phyloP scores from a whole-genome alignment of 2,329 filamentous ascomycete species.

The Phyllosticta citriasiana region DNA sequence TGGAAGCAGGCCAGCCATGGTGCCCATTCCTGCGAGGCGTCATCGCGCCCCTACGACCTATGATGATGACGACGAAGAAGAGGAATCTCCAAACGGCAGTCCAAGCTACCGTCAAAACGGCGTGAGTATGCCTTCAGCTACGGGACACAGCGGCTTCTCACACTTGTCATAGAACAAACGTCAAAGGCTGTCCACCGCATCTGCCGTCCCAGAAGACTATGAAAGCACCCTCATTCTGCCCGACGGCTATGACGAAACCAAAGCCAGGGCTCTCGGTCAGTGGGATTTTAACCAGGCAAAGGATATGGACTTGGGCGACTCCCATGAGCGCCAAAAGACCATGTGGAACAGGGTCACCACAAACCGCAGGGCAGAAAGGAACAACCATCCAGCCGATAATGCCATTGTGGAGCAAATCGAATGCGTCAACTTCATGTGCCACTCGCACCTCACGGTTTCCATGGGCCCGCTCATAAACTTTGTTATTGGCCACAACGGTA shows the following conservation, averaged over 20 bases:
- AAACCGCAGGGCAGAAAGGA: slow-evolving; percentile 15
- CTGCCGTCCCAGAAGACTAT: neutral
- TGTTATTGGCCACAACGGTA: slow-evolving; percentile 94
- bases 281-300: neutral
- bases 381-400: slow-evolving; percentile 65
- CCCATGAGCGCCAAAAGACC: neutral
- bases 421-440: slow-evolving; percentile 95
- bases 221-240: neutral
- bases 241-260: neutral
- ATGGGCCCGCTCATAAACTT: slow-evolving; percentile 97
- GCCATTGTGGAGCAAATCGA: slow-evolving; percentile 82
- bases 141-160: neutral
- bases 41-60: neutral
- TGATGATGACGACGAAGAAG: neutral
- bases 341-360: neutral
- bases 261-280: neutral
- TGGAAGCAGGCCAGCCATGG: neutral
- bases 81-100: neutral
- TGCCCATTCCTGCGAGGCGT: slow-evolving; percentile 4
- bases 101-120: slow-evolving; percentile 1
- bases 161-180: slow-evolving; percentile 1
- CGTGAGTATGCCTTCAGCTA: neutral
- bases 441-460: slow-evolving; percentile 67
- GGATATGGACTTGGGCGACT: neutral
- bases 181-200: neutral